Percentiles rank a stretch among this genome's conserved stretches.
phyloP scores from a whole-genome alignment of 805 yeast species.

The Schwanniomyces pseudopolymorphus region DNA sequence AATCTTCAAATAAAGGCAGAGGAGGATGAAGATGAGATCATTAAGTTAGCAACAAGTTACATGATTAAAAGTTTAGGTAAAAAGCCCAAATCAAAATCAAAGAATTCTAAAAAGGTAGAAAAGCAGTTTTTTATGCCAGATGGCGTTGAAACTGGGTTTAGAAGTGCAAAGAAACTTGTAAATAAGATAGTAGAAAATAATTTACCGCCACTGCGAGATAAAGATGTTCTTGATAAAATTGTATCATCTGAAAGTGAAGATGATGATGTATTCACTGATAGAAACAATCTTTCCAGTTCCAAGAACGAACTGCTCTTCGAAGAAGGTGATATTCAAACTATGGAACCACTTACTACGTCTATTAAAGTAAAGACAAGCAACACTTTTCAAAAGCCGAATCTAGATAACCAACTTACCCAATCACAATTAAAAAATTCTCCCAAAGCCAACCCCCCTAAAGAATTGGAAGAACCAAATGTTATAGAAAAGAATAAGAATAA shows the following conservation, averaged over 20 bases:
- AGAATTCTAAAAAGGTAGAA: constrained; percentile 14
- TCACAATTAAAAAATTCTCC: too few species aligned
- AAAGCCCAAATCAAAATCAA: constrained; percentile 10
- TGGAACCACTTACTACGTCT: too few species aligned
- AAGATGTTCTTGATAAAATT: constrained; percentile 9
- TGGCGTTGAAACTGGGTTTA: constrained; percentile 64
- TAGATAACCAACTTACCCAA: background rate
- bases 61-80: constrained; percentile 32
- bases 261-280: background rate
- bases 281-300: background rate
- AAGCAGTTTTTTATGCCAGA: constrained; percentile 73
- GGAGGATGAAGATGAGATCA: constrained; percentile 65
- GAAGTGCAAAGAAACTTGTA: constrained; percentile 49
- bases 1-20: constrained; percentile 56
- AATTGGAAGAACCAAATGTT: background rate
- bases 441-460: background rate
- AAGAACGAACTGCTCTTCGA: background rate
- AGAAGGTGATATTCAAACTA: background rate
- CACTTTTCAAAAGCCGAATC: too few species aligned
- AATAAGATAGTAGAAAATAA: constrained; percentile 4
- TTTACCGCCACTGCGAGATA: background rate
- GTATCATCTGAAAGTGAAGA: constrained; percentile 17
- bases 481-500: background rate
- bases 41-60: constrained; percentile 64
- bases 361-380: too few species aligned